A percentile compares a stretch with the other conserved stretches of the same genome.
Evolutionary conservation across 2,329 filamentous ascomycete genomes (phyloP).

Genomic region (Paraphoma sp.): DNA sequence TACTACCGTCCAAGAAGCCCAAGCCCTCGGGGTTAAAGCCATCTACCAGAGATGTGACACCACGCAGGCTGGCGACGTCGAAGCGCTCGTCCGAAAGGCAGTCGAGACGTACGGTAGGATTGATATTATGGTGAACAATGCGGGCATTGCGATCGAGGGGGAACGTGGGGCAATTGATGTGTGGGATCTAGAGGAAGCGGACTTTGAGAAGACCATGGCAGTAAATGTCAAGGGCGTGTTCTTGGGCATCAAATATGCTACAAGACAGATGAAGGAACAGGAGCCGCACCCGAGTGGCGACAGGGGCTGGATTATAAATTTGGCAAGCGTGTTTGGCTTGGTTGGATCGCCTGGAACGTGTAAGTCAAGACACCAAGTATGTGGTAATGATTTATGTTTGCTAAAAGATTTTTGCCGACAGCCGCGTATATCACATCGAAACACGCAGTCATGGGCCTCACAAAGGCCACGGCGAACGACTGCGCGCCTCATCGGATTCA

Average conservation of each 20-base stretch:
- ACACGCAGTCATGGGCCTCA: conserved; percentile 59
- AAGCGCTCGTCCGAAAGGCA: conserved; percentile 48
- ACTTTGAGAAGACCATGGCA: conserved; percentile 53
- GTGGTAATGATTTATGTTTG: too few relatives aligned
- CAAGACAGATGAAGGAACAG: conserved; percentile 59
- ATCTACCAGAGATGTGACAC: conserved; percentile 54
- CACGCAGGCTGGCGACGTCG: conserved; percentile 50
- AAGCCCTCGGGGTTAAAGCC: conserved; percentile 36
- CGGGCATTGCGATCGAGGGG: conserved; percentile 56
- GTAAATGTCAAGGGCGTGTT: conserved; percentile 52
- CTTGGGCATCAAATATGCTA: conserved; percentile 55
- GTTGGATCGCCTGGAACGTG: conserved; percentile 43
- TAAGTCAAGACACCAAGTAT: conserved; percentile 1
- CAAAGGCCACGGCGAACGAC: conserved; percentile 57
- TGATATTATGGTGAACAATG: conserved; percentile 55
- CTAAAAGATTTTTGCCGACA: background rate
- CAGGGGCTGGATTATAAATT: conserved; percentile 63
- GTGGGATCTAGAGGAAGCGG: conserved; percentile 55
- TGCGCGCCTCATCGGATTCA: conserved; percentile 59
- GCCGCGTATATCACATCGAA: conserved; percentile 56
- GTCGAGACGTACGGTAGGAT: conserved; percentile 57
- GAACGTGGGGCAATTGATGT: conserved; percentile 42
- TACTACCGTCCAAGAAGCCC: conserved; percentile 41
- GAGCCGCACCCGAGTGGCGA: conserved; percentile 40
- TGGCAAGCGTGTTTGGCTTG: conserved; percentile 59